Conservation (phyloP, 192 early-diverging fungal species). For the Umbelopsis ramanniana region DNA sequence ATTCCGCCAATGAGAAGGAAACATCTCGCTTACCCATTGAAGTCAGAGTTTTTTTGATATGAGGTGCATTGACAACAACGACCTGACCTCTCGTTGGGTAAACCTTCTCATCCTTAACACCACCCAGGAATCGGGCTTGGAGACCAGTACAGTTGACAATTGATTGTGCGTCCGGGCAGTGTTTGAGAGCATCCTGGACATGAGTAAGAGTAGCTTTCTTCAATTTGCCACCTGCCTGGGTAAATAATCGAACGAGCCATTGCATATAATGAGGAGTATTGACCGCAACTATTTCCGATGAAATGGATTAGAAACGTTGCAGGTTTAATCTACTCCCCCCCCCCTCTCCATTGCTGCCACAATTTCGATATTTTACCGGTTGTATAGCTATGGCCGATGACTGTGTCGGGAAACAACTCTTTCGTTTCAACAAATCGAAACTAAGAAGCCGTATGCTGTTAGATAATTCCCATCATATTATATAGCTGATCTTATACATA, state of each 20-base stretch:
- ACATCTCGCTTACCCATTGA: conserved; percentile 37
- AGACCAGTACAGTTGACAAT: conserved; percentile 85
- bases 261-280: conserved; percentile 69
- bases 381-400: conserved; percentile 66
- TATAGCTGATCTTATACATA: conserved; percentile 25
- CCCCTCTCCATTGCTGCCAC: neutral
- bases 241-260: conserved; percentile 59
- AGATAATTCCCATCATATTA: neutral
- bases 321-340: neutral
- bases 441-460: conserved; percentile 17
- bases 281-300: conserved; percentile 53
- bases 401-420: conserved; percentile 56
- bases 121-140: conserved; percentile 65
- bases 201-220: conserved; percentile 41
- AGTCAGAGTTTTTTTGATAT: conserved; percentile 66
- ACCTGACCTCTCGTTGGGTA: conserved; percentile 85
- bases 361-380: conserved; percentile 46
- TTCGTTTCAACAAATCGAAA: conserved; percentile 46
- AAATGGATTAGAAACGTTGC: neutral
- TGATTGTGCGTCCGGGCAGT: conserved; percentile 46
- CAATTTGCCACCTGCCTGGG: conserved; percentile 53
- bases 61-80: conserved; percentile 73
- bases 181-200: conserved; percentile 54
- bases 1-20: neutral
- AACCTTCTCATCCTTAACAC: conserved; percentile 72